phyloP scores from a whole-genome alignment of 441 rosid species.

The Pelargonium exstipulatum region DNA sequence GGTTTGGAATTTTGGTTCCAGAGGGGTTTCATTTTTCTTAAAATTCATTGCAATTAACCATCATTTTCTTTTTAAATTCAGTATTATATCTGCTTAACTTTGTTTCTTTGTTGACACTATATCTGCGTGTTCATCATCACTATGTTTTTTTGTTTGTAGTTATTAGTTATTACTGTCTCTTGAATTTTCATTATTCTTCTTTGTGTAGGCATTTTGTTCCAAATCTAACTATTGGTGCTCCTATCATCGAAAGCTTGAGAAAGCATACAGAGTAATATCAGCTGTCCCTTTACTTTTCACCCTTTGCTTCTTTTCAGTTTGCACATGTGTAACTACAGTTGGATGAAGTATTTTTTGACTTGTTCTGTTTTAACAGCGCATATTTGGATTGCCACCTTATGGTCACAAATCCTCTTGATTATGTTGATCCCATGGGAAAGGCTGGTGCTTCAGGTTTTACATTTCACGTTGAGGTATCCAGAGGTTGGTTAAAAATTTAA shows the following conservation, averaged over 20 bases:
- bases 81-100: neutral
- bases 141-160: neutral
- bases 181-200: constrained; percentile 17
- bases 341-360: constrained; percentile 1
- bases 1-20: constrained; percentile 18
- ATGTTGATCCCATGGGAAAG: constrained; percentile 62
- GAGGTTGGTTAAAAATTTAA: constrained; percentile 37
- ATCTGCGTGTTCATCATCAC: neutral
- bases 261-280: constrained; percentile 70
- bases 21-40: neutral
- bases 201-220: constrained; percentile 74
- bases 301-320: neutral
- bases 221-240: constrained; percentile 84
- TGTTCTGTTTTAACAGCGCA: constrained; percentile 40
- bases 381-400: constrained; percentile 92
- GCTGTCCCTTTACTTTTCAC: neutral
- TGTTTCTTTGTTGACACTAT: neutral
- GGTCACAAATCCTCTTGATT: constrained; percentile 92
- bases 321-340: neutral
- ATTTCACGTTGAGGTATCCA: constrained; percentile 77
- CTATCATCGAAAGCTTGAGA: constrained; percentile 83
- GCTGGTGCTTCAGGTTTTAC: constrained; percentile 96
- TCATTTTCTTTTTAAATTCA: neutral
- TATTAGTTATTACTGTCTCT: neutral
- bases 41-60: neutral